Base-by-base conservation (phyloP, 306 rosid genomes). In the Dalbergia oliveri region DNA sequence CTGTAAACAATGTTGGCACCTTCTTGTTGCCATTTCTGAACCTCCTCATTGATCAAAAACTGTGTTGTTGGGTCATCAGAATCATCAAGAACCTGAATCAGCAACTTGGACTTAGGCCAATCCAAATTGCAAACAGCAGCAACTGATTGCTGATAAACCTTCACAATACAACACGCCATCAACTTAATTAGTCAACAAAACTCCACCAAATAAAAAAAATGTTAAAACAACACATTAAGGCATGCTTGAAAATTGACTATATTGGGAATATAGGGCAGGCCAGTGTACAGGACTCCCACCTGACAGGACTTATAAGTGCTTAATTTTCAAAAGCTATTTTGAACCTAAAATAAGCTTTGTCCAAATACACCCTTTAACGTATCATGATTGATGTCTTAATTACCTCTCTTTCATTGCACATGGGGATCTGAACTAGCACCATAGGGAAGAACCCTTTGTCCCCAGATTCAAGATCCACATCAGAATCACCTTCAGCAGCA, bases 381-480 rank as follows among this genome's bases (percentile, higher is more conserved):
- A n/a, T 8, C 60, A 54, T 58, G 6, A 58, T 57, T 57, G 60
- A 26, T 19, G 34, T 63, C 16, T 14, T 44, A 37, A 34, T 19
- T 59, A 92, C 98, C 97, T 94, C 97, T 66, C 64, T 92, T 81
- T 94, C 97, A 64, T 92, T 92, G 71, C 97, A 92, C 98, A 92
- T 94, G 83, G 98, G 98, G 82, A 94, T 94, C 92, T 94, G 98
- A 49, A 94, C 93, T 45, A 94, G 84, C 41, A 94, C 97, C 97
- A 89, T 88, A 1, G 98, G 98, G 76, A 87, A 89, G 68, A 83
- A 92, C 14, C 89, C 97, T 4, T 86, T 88, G 65, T 89, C 94
- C 0, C 90, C 91, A n/a, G 96, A 84, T 71, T 94, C 98, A 62
- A 85, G 87, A 81, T 94, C 97, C 16, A 56, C n/a, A 12, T 67